Evolutionary conservation across 768 basidiomycete genomes (phyloP), one percentile per base, ranked within the genome.

Genomic region (Basidioascus undulatus): DNA sequence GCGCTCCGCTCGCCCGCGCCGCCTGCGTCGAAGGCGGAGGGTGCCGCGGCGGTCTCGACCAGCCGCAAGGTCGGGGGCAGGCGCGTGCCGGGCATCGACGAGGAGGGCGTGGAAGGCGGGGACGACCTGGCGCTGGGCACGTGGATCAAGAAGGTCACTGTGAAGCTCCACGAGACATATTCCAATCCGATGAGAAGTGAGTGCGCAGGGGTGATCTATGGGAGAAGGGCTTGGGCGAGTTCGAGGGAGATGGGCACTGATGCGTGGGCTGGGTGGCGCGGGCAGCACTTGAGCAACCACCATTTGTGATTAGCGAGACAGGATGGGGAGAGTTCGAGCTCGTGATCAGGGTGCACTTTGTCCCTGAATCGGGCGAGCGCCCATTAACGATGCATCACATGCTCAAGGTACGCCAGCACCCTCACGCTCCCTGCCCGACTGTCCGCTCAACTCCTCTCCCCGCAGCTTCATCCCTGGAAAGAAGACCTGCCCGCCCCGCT

Each of bases 291-390:
- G 92, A 98, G 53, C 83, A 78, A 54, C 71, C 83, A 4, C 92
- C 92, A 0, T 98, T 86, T 53, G 81, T 84, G 50, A 74, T 96
- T 13, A 75, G 86, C 9, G 92, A 96, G 59, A 96, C 92, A 13
- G 92, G 92, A 36, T 98, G 92, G 92, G 92, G 92, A 49, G 92
- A 98, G 62, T 98, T 98, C 60, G 84, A 92, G 53, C 77, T 96
- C 47, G 72, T 76, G 52, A 87, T 98, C 47, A 71, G 79, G 39
- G 74, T 98, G 40, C 76, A 74, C 37, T 94, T 96, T 60, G 65
- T 84, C 25, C 58, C 69, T 39, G 92, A 98, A 59, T 72, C 84
- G 4, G 76, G 73, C 37, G 92, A 96, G 57, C 96, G 96, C 55
- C 70, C 82, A 15, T 63, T 94, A 47, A 68, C 69, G 4, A 62